Conservation (phyloP, 331 rosid genomes). For the Malus hybrid region DNA sequence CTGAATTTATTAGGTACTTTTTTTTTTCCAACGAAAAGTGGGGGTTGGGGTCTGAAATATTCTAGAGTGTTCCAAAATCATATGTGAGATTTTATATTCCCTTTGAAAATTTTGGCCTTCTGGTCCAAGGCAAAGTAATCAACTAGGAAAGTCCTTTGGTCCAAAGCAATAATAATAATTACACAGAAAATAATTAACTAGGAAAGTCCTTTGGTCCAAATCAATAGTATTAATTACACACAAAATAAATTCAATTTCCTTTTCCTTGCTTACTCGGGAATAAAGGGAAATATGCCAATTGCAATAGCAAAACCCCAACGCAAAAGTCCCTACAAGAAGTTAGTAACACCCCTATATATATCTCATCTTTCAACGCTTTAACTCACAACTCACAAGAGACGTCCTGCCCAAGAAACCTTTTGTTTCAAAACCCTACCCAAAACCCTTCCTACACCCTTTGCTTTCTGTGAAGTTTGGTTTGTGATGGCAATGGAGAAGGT, state of each 20-base stretch:
- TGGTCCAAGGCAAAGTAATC: neutral
- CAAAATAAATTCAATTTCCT: neutral
- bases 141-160: constrained; percentile 1
- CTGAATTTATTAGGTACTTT: neutral
- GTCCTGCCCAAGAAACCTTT: neutral
- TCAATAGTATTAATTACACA: neutral
- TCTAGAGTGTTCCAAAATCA: no score
- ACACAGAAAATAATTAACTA: neutral
- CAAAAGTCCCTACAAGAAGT: no score
- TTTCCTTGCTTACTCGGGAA: neutral
- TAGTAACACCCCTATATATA: neutral
- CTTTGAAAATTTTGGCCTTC: neutral
- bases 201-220: neutral
- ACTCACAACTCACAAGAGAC: neutral
- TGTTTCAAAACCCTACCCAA: neutral
- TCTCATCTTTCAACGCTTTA: neutral
- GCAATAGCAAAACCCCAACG: no score
- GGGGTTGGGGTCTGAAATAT: no score
- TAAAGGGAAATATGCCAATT: neutral
- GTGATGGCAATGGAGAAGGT: constrained; percentile 4
- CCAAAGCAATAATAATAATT: neutral
- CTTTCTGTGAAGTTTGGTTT: neutral
- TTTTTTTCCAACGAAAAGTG: no score
- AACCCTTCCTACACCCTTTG: neutral
- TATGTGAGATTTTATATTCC: no score